Evolutionary conservation across 768 basidiomycete genomes (phyloP), one percentile per base, ranked within the genome.

Genomic region (Pleurotus giganteus): DNA sequence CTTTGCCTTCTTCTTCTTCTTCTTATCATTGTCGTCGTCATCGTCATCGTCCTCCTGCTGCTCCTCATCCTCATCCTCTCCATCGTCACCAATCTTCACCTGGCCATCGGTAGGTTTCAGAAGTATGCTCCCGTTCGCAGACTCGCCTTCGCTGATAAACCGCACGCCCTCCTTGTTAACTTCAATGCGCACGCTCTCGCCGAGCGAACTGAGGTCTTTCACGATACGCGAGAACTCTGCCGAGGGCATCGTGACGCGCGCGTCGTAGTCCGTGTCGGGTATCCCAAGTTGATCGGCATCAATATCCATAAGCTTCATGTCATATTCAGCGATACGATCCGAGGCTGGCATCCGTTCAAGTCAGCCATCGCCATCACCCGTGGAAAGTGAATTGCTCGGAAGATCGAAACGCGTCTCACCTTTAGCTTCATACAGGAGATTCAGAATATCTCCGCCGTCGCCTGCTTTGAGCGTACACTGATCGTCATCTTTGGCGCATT

Each of bases 231-330:
- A 72, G 66, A 99, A 98, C 69, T 99, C 97, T 31, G 76, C 56
- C 0, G 94, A 83, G 6, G 90, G 82, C 84, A 99, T 86, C 17
- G 86, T 86, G 45, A 98, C 86, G 54, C 89, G 87, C 2, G 93
- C 92, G 63, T 98, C 96, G 71, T 98, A 99, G 47, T 95, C 89
- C 2, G 97, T 99, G 60, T 98, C 95, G 13, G 97, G 97, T 65
- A 98, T 98, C 45, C 89, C 88, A 49, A 98, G 88, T 42, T 84
- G 86, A 72, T 99, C 97, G 21, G 91, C 78, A 69, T 99, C 96
- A 66, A 99, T 99, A 65, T 98, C 96, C 96, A 99, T 98, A 51
- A 98, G 84, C 70, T 98, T 98, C 89, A 99, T 92, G 63, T 97
- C 94, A 73, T 99, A 99, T 68, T 98, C 93, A 23, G 94, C 94